Base-by-base conservation (phyloP, 1,139 yeast species). In the Debaryomycetaceae sp. region DNA sequence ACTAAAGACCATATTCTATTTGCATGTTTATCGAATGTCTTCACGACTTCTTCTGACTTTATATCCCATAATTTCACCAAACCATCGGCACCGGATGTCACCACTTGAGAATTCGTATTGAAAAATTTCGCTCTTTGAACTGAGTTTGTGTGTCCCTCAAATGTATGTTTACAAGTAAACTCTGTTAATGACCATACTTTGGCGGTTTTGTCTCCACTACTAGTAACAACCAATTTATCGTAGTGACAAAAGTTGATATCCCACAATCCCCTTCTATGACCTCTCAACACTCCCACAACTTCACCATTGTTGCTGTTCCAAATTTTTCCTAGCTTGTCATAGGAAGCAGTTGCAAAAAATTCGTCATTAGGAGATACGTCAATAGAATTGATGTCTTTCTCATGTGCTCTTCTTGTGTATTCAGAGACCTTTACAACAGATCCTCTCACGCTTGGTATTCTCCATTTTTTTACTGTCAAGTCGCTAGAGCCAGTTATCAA, bases 181-280 rank as follows among this genome's bases (percentile, higher is more conserved):
- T 88, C 93, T 41, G 72, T 76, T 53, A 93, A 69, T 35, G 88
- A 86, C 99, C 99, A 93, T 37, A 90, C 74, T 60, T 89, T 87
- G 48, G 87, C 77, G 1, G 97, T 85, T 61, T 88, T 89, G 65
- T 93, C 99, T 50, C 98, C 97, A 41, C 95, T 81, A 13, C 87
- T 83, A 0, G 98, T 91, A 34, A 84, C 81, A 11, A 88, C 56
- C 6, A 83, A 66, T 62, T 88, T 85, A 57, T 88, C 97, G 62
- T 75, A 86, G 40, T 81, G 83, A 57, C 89, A 87, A 63, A 93
- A 93, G 51, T 79, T 77, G 35, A 90, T 83, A 58, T 89, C 95
- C 96, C 98, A 95, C 41, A 93, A 79, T 11, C 99, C 98, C 58
- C 99, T 80, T 63, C 84, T 85, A 63, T 95, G 99, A 22, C 97